Base-by-base conservation (phyloP, 495 filamentous ascomycete genomes). In the Lophium mytilinum region DNA sequence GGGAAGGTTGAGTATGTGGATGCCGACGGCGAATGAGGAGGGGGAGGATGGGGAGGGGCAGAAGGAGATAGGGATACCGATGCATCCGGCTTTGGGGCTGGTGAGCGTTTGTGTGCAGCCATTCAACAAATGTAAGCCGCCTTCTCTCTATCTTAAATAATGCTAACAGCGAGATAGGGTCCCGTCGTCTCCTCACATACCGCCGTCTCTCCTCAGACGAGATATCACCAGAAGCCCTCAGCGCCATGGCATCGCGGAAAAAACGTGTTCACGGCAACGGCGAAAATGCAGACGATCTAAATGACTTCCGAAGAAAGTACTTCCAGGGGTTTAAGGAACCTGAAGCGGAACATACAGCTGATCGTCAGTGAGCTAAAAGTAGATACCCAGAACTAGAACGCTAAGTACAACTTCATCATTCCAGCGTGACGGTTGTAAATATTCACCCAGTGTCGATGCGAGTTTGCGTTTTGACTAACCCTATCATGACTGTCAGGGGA, bases 1-100 rank as follows among this genome's bases (percentile, higher is more conserved):
- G 57, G 94, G 90, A 0, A 75, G 93, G 43, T 66, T 98, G 1
- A 86, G 83, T 9, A 90, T 99, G 76, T 99, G 93, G 93, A 96
- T 97, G 90, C 93, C 93, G 0, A 95, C 90, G 1, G 83, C 89
- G 0, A 92, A 88, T 66, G 68, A 68, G 21, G 60, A 84, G 52
- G 79, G 3, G 6, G 24, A 30, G 6, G 6, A 30, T 30, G 24
- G 24, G 24, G 24, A 30, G 24, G 24, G 6, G 24, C 24, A 80
- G 30, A 75, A 80, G 9, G 86, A 90, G 63, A 79, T 96, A 8
- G 74, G 80, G 0, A 78, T 94, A 14, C 93, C 93, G 1, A 80
- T 75, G 50, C 89, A 96, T 68, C 84, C 85, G 5, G 80, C 82
- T 46, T 68, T 99, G 19, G 79, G 88, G 66, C 68, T 93, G n/a